phyloP scores from a whole-genome alignment of 331 rosid species.

The Acacia pycnantha region DNA sequence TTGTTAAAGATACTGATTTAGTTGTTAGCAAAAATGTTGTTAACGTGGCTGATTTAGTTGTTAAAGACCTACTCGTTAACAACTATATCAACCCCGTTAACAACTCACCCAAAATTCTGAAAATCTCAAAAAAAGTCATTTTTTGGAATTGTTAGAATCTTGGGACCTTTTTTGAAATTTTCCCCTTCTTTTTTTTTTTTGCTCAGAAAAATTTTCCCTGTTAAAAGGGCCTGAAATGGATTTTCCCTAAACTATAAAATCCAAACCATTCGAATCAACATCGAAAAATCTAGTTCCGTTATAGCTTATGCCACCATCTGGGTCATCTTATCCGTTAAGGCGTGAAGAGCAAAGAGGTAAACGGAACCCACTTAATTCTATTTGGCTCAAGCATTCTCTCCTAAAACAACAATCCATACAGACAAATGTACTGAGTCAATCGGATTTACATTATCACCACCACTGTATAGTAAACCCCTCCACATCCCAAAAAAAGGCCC shows the following conservation, averaged over 20 bases:
- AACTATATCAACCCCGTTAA: too few species aligned
- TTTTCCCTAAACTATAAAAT: not conserved
- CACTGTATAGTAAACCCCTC: not conserved
- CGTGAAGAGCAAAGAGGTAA: not conserved
- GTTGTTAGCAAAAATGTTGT: too few species aligned
- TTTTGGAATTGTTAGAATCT: too few species aligned
- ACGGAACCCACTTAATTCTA: not conserved
- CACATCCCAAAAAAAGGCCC: not conserved
- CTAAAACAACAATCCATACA: not conserved
- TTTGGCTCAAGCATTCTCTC: not conserved
- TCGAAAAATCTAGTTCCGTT: not conserved
- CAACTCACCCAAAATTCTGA: too few species aligned
- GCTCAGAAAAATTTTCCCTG: too few species aligned
- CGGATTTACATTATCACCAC: not conserved
- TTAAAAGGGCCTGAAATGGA: too few species aligned
- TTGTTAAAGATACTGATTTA: too few species aligned
- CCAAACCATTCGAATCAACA: not conserved
- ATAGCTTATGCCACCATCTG: not conserved
- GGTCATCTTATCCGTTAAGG: not conserved
- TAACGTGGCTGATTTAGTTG: too few species aligned
- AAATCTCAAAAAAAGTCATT: too few species aligned
- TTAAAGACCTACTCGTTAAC: too few species aligned
- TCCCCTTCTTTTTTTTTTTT: too few species aligned
- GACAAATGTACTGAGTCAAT: not conserved
- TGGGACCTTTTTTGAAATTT: too few species aligned